These are phyloP conservation scores for Mortierella sp. DNA, from an alignment of 371 early-diverging fungal species.

Conservation along the genomic window DNA sequence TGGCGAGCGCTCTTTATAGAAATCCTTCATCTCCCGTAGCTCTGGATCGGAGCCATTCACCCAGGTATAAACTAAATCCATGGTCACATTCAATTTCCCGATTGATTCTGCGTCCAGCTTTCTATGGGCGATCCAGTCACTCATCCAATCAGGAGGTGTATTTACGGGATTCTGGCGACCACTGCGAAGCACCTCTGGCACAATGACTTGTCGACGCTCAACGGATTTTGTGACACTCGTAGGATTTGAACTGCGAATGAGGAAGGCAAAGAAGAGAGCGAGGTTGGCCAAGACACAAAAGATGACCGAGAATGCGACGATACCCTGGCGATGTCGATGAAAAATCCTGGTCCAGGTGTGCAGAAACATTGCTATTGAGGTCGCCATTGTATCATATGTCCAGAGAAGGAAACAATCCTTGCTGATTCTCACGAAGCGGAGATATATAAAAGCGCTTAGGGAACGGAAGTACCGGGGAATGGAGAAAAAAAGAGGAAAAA, in stretches of 20 bases:
- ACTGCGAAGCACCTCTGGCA: neutral
- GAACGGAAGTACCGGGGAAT: neutral
- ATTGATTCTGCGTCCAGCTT: slow-evolving; percentile 6
- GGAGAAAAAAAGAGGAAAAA: neutral
- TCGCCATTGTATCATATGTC: neutral
- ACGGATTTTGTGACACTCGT: slow-evolving; percentile 4
- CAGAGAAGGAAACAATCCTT: neutral
- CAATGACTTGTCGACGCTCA: slow-evolving; percentile 9
- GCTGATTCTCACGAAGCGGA: too few relatives aligned
- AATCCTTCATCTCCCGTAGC: slow-evolving; percentile 18
- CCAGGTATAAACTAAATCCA: slow-evolving; percentile 55
- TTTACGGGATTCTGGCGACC: slow-evolving; percentile 2
- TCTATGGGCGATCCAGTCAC: slow-evolving; percentile 18
- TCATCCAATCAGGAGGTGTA: slow-evolving; percentile 5
- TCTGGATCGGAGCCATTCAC: slow-evolving; percentile 50
- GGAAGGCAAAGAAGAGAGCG: neutral
- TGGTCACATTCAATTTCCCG: neutral
- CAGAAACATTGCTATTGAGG: neutral
- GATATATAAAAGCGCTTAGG: neutral
- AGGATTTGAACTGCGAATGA: neutral
- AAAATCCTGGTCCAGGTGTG: neutral
- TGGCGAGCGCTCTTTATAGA: slow-evolving; percentile 18
- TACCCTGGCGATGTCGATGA: slow-evolving; percentile 5
- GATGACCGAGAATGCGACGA: slow-evolving; percentile 7
- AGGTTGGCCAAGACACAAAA: slow-evolving; percentile 20